phyloP scores from a whole-genome alignment of 2,329 filamentous ascomycete species.

The Cercospora brassicicola region DNA sequence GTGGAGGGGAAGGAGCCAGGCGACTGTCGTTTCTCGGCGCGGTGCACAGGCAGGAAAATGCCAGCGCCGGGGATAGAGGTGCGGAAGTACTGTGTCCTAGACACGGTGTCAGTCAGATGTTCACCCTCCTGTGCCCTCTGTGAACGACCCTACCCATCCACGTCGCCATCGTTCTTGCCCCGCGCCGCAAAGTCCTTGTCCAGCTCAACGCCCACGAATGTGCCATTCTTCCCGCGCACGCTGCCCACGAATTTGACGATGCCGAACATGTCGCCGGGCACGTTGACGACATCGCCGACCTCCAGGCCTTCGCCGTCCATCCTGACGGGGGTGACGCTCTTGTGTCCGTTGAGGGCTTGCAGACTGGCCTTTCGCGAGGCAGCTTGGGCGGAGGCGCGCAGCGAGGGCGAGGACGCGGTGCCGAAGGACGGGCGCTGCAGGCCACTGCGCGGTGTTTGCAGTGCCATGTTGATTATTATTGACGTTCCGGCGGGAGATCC shows the following conservation, averaged over 20 bases:
- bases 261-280: slow-evolving; percentile 89
- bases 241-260: slow-evolving; percentile 83
- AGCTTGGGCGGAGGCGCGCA: slow-evolving; percentile 45
- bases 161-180: slow-evolving; percentile 95
- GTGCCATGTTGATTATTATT: slow-evolving; percentile 38
- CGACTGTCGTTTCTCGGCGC: slow-evolving; percentile 69
- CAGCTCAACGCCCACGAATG: slow-evolving; percentile 90
- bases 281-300: slow-evolving; percentile 82
- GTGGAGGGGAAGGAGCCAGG: slow-evolving; percentile 63
- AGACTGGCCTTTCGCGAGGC: slow-evolving; percentile 70
- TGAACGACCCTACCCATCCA: slow-evolving; percentile 69
- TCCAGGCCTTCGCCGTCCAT: slow-evolving; percentile 58
- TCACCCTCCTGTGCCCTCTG: neutral
- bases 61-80: slow-evolving; percentile 78
- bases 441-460: slow-evolving; percentile 45
- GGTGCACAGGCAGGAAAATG: slow-evolving; percentile 87
- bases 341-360: slow-evolving; percentile 65
- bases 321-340: slow-evolving; percentile 44
- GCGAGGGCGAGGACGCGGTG: slow-evolving; percentile 46
- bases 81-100: slow-evolving; percentile 66
- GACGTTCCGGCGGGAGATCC: neutral
- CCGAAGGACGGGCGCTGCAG: slow-evolving; percentile 44
- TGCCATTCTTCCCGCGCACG: slow-evolving; percentile 84
- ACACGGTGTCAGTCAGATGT: slow-evolving; percentile 8
- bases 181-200: slow-evolving; percentile 73